Percentiles rank a stretch among this genome's conserved stretches.
phyloP scores from a whole-genome alignment of 2,329 filamentous ascomycete genomes.

The Canariomyces notabilis region DNA sequence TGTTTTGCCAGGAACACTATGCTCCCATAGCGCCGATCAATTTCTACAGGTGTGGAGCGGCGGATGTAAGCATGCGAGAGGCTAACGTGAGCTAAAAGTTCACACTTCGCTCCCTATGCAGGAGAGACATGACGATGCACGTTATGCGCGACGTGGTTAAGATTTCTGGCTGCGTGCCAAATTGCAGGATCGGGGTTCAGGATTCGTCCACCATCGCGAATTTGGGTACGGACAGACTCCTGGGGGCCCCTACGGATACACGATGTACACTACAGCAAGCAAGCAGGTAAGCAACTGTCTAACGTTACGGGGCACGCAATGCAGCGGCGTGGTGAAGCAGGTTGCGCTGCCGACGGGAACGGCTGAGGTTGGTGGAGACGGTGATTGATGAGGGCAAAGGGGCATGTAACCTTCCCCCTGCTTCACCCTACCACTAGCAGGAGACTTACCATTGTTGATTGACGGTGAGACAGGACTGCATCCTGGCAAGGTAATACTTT shows the following conservation, averaged over 20 bases:
- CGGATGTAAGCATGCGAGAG: no score
- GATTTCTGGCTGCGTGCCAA: constrained; percentile 3
- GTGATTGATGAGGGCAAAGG: constrained; percentile 14
- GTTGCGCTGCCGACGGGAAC: background rate
- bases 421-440: constrained; percentile 6
- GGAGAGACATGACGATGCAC: background rate
- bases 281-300: background rate
- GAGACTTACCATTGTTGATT: constrained; percentile 14
- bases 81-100: no score
- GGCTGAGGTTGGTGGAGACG: constrained; percentile 3
- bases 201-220: background rate
- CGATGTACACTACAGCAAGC: background rate
- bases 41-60: no score
- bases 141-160: constrained; percentile 1
- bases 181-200: constrained; percentile 5
- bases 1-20: no score
- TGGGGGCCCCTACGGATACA: background rate
- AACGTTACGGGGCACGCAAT: background rate
- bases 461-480: constrained; percentile 7
- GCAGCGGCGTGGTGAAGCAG: background rate
- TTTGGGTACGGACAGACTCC: background rate
- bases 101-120: no score
- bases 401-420: no score
- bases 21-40: no score
- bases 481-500: background rate